Conservation (phyloP, 345 rosid genomes). For the Populus davidiana region DNA sequence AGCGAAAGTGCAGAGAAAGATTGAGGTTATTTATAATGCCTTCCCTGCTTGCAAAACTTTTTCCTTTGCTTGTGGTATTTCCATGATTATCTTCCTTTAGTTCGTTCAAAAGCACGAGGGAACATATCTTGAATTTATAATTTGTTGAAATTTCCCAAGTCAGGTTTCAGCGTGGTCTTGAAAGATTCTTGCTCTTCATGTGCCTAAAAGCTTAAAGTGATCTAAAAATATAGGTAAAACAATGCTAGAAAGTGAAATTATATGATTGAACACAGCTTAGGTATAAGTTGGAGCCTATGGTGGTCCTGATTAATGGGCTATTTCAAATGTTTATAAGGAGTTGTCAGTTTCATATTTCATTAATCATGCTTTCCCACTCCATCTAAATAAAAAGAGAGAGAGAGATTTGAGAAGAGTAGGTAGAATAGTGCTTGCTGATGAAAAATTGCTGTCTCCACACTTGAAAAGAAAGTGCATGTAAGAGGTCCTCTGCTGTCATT, state of each 20-base stretch:
- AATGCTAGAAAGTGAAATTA: conserved; percentile 25
- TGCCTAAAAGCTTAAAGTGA: conserved; percentile 15
- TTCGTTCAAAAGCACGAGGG: background rate
- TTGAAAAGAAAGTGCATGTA: background rate
- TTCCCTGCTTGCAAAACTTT: background rate
- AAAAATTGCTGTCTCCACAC: background rate
- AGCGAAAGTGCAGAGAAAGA: conserved; percentile 46
- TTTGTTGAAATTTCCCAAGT: background rate
- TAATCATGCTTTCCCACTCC: background rate
- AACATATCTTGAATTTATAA: background rate
- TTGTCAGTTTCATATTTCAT: background rate
- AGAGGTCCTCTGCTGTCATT: background rate
- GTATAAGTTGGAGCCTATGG: conserved; percentile 11
- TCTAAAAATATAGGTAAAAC: background rate
- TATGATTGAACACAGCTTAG: background rate
- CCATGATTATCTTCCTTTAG: background rate
- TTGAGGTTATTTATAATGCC: conserved; percentile 32
- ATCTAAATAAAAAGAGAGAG: background rate
- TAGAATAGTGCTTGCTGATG: background rate
- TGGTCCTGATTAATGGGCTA: background rate
- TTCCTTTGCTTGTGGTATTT: background rate
- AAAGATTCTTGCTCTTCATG: conserved; percentile 9
- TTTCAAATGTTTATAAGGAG: background rate
- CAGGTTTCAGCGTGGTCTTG: background rate
- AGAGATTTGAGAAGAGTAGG: background rate